A percentile compares a stretch with the other conserved stretches of the same genome.
Conservation (phyloP, 2,329 filamentous ascomycete species). For the Acephala macrosclerotiorum region DNA sequence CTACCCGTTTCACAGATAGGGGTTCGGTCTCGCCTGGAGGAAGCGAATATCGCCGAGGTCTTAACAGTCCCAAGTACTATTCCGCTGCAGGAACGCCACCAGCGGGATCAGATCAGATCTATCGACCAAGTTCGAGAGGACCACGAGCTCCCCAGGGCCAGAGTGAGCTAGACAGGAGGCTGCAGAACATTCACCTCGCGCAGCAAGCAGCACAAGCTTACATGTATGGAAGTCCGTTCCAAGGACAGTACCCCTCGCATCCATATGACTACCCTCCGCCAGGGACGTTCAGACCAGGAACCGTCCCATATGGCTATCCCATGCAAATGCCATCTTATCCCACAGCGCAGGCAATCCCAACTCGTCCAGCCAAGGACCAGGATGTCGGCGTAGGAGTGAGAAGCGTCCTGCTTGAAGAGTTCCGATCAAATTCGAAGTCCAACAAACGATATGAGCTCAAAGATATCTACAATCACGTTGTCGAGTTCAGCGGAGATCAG, state of each 20-base stretch:
- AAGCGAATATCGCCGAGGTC: slow-evolving; percentile 44
- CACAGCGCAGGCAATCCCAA: slow-evolving; percentile 36
- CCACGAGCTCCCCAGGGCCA: slow-evolving; percentile 39
- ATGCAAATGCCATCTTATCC: slow-evolving; percentile 42
- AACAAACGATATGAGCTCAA: slow-evolving; percentile 82
- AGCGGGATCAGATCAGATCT: slow-evolving; percentile 39
- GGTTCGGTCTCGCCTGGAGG: slow-evolving; percentile 41
- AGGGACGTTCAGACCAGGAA: slow-evolving; percentile 45
- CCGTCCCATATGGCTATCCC: slow-evolving; percentile 46
- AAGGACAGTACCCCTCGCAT: slow-evolving; percentile 49
- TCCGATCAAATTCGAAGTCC: slow-evolving; percentile 75
- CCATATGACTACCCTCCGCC: slow-evolving; percentile 49
- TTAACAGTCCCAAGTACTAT: slow-evolving; percentile 43
- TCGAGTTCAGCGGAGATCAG: slow-evolving; percentile 96
- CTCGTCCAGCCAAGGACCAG: slow-evolving; percentile 43
- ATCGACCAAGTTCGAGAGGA: slow-evolving; percentile 39
- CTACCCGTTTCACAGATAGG: slow-evolving; percentile 38
- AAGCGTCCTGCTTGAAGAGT: slow-evolving; percentile 81
- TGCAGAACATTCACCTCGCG: slow-evolving; percentile 38
- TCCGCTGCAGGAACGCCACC: slow-evolving; percentile 38
- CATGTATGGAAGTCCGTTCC: slow-evolving; percentile 46
- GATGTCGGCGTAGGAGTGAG: slow-evolving; percentile 60
- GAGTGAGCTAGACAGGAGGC: slow-evolving; percentile 39
- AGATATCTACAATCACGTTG: slow-evolving; percentile 86
- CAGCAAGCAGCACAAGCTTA: slow-evolving; percentile 43